Percentiles rank a stretch among this genome's conserved stretches.
phyloP scores from a whole-genome alignment of 2,329 filamentous ascomycete species.

The Colletotrichum aenigma region DNA sequence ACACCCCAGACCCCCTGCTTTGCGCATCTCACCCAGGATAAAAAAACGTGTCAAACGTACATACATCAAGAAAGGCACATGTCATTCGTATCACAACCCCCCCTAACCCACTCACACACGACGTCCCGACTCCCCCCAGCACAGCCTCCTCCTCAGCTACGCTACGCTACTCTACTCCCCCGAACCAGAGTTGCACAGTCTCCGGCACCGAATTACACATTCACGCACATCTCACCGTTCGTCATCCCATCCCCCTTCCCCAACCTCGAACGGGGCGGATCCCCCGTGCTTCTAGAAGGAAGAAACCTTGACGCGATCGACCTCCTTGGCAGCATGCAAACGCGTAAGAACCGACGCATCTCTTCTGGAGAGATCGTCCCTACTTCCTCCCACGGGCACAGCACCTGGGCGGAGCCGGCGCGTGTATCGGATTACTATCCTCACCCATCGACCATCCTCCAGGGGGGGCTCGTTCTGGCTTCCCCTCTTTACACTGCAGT shows the following conservation, averaged over 20 bases:
- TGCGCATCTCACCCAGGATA: neutral
- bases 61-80: neutral
- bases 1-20: neutral
- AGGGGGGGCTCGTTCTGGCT: neutral
- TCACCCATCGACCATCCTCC: neutral
- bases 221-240: neutral
- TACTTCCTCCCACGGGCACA: neutral
- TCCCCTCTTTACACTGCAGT: neutral
- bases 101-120: neutral
- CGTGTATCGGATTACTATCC: neutral
- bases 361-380: neutral
- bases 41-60: neutral
- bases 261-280: neutral
- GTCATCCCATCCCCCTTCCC: slow-evolving; percentile 2
- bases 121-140: neutral
- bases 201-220: neutral
- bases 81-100: neutral
- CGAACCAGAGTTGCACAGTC: neutral
- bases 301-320: neutral
- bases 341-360: neutral
- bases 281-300: slow-evolving; percentile 11
- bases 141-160: neutral
- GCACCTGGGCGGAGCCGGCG: neutral
- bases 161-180: neutral
- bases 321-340: neutral